phyloP scores from a whole-genome alignment of 495 filamentous ascomycete genomes.

The Lophium mytilinum region DNA sequence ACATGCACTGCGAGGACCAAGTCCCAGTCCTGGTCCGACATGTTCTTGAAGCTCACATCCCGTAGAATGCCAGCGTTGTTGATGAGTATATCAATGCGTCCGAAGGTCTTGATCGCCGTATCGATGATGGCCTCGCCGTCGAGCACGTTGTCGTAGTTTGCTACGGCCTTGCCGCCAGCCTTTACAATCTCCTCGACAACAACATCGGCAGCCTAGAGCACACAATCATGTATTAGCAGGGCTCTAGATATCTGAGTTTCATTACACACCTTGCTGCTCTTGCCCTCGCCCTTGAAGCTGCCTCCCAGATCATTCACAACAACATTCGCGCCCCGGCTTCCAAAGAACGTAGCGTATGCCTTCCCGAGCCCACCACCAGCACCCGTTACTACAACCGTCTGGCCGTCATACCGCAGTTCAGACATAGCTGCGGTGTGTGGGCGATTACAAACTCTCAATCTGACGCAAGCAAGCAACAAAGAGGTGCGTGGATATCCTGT shows the following conservation, averaged over 20 bases:
- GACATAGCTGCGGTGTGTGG: constrained; percentile 18
- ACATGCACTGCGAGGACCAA: constrained; percentile 89
- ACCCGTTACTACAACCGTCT: constrained; percentile 94
- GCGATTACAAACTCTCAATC: no score
- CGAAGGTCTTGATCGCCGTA: constrained; percentile 86
- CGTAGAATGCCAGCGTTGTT: constrained; percentile 98
- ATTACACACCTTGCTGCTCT: constrained; percentile 63
- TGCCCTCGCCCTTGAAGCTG: constrained; percentile 90
- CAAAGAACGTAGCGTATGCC: constrained; percentile 89
- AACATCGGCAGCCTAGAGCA: constrained; percentile 68
- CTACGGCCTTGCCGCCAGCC: constrained; percentile 90
- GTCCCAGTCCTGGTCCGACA: constrained; percentile 97
- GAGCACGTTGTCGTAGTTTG: constrained; percentile 97
- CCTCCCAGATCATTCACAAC: constrained; percentile 96
- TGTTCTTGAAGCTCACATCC: constrained; percentile 97
- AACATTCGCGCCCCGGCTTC: constrained; percentile 83
- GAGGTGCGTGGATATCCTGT: neutral
- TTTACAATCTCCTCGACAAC: constrained; percentile 92
- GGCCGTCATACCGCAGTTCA: constrained; percentile 86
- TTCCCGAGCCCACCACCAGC: constrained; percentile 93
- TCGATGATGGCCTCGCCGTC: constrained; percentile 93
- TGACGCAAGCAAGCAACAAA: neutral
- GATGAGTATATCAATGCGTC: constrained; percentile 87
- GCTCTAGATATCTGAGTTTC: neutral
- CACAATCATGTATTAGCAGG: neutral